phyloP scores from a whole-genome alignment of 2,329 filamentous ascomycete species.

The Tolypocladium ophioglossoides region DNA sequence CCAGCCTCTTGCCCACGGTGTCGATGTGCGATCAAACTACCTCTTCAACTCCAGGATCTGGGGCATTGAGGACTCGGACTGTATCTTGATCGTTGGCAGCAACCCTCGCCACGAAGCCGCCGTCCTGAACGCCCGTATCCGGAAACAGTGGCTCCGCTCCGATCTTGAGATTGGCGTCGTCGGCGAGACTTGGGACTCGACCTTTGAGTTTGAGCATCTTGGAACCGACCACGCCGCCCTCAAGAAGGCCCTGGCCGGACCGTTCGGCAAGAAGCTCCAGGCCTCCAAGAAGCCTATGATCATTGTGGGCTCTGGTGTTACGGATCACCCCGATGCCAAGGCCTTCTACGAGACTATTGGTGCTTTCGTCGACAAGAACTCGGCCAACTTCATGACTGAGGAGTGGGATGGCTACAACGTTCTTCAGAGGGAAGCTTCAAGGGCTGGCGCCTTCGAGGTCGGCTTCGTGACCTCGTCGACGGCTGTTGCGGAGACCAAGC shows the following conservation, averaged over 20 bases:
- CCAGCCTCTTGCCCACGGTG: constrained; percentile 77
- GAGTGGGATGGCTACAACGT: constrained; percentile 99
- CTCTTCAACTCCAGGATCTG: constrained; percentile 93
- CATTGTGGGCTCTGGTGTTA: constrained; percentile 83
- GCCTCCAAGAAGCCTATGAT: constrained; percentile 91
- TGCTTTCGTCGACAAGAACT: constrained; percentile 85
- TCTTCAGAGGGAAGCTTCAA: constrained; percentile 84
- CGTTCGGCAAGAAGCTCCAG: constrained; percentile 88
- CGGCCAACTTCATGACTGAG: constrained; percentile 71
- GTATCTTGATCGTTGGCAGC: constrained; percentile 83
- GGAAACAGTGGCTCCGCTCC: constrained; percentile 95
- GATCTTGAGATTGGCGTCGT: constrained; percentile 88
- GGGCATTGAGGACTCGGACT: constrained; percentile 89
- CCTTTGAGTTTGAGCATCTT: constrained; percentile 89
- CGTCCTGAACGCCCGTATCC: constrained; percentile 88
- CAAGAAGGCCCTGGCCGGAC: constrained; percentile 74
- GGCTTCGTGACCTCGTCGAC: constrained; percentile 83
- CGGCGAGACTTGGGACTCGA: constrained; percentile 84
- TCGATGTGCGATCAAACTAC: constrained; percentile 91
- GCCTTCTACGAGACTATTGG: constrained; percentile 88
- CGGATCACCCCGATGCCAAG: constrained; percentile 84
- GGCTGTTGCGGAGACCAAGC: constrained; percentile 69
- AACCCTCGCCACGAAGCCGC: constrained; percentile 94
- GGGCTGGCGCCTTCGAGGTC: constrained; percentile 88
- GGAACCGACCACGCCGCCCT: constrained; percentile 69